Evolutionary conservation across 1,284 basidiomycete genomes (phyloP).

Genomic region (Entoloma clypeatum): DNA sequence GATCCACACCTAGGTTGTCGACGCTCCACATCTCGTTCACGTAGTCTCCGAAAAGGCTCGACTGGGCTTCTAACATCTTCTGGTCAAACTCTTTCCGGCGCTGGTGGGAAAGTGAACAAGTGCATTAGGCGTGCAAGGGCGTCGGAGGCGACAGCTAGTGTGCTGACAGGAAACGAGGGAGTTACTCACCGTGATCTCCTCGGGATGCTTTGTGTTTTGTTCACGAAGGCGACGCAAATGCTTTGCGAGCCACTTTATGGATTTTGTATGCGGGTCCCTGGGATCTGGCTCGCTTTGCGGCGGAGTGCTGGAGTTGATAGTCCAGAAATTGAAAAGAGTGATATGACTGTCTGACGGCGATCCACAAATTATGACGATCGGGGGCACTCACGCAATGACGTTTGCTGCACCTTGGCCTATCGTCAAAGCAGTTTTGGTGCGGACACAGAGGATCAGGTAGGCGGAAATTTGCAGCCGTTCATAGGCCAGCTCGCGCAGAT

Average conservation of each 20-base stretch:
- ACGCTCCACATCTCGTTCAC: conserved; percentile 15
- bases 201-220: too few relatives aligned
- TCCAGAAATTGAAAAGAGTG: neutral
- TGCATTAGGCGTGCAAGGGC: too few relatives aligned
- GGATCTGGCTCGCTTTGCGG: too few relatives aligned
- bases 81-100: conserved; percentile 15
- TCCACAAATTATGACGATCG: neutral
- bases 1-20: conserved; percentile 15
- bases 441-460: conserved; percentile 8
- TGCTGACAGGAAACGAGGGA: neutral
- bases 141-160: too few relatives aligned
- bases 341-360: too few relatives aligned
- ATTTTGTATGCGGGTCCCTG: too few relatives aligned
- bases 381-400: conserved; percentile 1
- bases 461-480: conserved; percentile 1
- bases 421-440: conserved; percentile 10
- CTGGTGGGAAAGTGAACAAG: conserved; percentile 4
- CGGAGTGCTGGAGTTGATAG: too few relatives aligned
- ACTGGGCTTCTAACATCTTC: conserved; percentile 14
- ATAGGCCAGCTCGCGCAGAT: neutral
- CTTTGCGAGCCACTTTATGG: too few relatives aligned
- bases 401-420: conserved; percentile 7
- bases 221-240: too few relatives aligned
- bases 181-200: conserved; percentile 1
- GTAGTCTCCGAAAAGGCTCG: conserved; percentile 11